Percentiles rank a stretch among this genome's conserved stretches.
These are phyloP conservation scores for Mucor ambiguus DNA, from an alignment of 371 early-diverging fungal species.

Conservation along the genomic window DNA sequence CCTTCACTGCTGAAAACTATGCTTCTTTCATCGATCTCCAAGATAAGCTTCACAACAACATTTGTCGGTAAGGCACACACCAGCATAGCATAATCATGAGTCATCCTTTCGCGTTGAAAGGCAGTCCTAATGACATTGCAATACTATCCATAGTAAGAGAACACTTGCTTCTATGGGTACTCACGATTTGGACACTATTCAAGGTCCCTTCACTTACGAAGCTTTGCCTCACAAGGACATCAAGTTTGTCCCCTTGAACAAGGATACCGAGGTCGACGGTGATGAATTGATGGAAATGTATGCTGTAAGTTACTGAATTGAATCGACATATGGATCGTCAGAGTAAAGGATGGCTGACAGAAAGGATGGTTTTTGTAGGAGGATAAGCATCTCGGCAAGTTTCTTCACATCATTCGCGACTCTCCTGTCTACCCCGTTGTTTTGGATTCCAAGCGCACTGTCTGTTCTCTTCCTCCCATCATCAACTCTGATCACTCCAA, in stretches of 20 bases:
- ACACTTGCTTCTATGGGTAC: constrained; percentile 98
- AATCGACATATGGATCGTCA: background rate
- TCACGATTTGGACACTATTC: constrained; percentile 97
- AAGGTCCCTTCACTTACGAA: constrained; percentile 96
- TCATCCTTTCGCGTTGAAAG: constrained; percentile 9
- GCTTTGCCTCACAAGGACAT: constrained; percentile 89
- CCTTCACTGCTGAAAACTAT: constrained; percentile 85
- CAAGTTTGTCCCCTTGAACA: constrained; percentile 95
- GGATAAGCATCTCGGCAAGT: constrained; percentile 89
- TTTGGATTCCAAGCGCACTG: constrained; percentile 80
- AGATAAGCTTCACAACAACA: constrained; percentile 98
- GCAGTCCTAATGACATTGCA: constrained; percentile 9
- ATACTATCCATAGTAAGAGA: constrained; percentile 77
- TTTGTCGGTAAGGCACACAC: constrained; percentile 73
- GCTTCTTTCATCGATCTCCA: constrained; percentile 98
- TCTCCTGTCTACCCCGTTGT: constrained; percentile 94
- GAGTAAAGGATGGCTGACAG: background rate
- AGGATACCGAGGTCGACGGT: constrained; percentile 86
- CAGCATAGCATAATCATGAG: constrained; percentile 11
- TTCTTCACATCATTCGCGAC: constrained; percentile 91
- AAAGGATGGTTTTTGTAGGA: constrained; percentile 26
- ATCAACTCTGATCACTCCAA: constrained; percentile 99
- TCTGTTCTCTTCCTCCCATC: constrained; percentile 99
- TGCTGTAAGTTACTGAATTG: constrained; percentile 48
- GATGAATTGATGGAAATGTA: constrained; percentile 91